Conservation (phyloP, 1,139 yeast species). For the Saccharomycopsis hybrid region DNA sequence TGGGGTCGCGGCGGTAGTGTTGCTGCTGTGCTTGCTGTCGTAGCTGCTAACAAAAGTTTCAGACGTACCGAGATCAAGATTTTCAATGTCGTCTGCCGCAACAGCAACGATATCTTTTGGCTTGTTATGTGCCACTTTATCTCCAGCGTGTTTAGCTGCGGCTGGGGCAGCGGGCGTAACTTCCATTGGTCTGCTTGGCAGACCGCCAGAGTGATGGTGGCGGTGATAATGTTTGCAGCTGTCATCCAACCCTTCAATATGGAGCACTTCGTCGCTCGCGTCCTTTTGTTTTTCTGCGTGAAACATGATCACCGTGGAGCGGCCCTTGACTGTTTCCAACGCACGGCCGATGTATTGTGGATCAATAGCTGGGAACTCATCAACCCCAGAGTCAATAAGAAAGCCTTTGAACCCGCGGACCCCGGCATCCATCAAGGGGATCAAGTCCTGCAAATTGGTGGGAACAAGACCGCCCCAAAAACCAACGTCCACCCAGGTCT, state of each 20-base stretch:
- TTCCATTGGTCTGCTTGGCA: too few relatives aligned
- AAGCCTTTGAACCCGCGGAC: slow-evolving; percentile 92
- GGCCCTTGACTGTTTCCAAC: slow-evolving; percentile 51
- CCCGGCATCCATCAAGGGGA: slow-evolving; percentile 74
- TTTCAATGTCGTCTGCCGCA: slow-evolving; percentile 37
- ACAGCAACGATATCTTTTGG: too few relatives aligned
- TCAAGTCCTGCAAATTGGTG: slow-evolving; percentile 56
- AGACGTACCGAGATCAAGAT: slow-evolving; percentile 31
- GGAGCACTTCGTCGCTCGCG: slow-evolving; percentile 1
- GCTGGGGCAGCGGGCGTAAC: too few relatives aligned
- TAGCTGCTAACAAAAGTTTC: slow-evolving; percentile 15
- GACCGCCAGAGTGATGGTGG: too few relatives aligned
- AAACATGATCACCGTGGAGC: slow-evolving; percentile 74
- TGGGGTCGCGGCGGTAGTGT: too few relatives aligned
- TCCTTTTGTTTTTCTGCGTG: slow-evolving; percentile 76
- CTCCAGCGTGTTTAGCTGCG: too few relatives aligned
- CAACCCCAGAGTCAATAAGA: slow-evolving; percentile 86
- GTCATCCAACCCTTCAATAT: slow-evolving; percentile 15
- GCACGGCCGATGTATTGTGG: slow-evolving; percentile 59
- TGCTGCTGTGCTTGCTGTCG: not conserved
- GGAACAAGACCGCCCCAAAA: slow-evolving; percentile 97
- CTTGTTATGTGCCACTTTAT: too few relatives aligned
- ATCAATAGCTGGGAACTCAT: slow-evolving; percentile 81
- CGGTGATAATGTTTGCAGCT: slow-evolving; percentile 2
- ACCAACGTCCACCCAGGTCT: slow-evolving; percentile 90